phyloP scores from a whole-genome alignment of 106 monocot genomes.

The Allium sativum region DNA sequence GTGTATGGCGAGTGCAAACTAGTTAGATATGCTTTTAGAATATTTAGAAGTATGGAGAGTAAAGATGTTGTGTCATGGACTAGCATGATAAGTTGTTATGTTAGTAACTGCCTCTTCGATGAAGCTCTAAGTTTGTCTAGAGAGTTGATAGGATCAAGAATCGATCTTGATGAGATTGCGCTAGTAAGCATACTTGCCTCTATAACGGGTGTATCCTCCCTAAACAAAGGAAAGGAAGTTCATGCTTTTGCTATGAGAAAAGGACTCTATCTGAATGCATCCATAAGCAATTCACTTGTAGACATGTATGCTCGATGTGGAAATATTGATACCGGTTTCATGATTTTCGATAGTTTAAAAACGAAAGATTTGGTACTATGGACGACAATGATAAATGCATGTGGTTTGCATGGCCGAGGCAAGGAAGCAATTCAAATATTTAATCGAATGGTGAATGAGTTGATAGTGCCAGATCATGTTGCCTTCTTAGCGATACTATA shows the following conservation, averaged over 20 bases:
- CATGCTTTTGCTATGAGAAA: conserved; percentile 49
- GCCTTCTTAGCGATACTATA: conserved; percentile 56
- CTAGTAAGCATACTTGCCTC: conserved; percentile 36
- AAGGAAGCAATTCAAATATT: conserved; percentile 44
- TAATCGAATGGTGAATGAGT: conserved; percentile 24
- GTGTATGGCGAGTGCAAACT: conserved; percentile 52
- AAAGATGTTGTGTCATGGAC: conserved; percentile 73
- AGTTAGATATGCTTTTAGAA: conserved; percentile 21
- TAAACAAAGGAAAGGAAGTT: conserved; percentile 59
- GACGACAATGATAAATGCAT: conserved; percentile 50
- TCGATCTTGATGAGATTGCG: conserved; percentile 42
- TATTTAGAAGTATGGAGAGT: conserved; percentile 27
- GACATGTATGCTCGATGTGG: conserved; percentile 83
- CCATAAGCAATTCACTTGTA: conserved; percentile 33
- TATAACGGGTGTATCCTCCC: conserved; percentile 34
- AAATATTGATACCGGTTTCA: conserved; percentile 24
- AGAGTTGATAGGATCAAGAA: conserved; percentile 21
- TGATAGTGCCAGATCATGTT: conserved; percentile 49
- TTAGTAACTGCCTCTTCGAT: conserved; percentile 19
- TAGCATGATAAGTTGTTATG: conserved; percentile 56
- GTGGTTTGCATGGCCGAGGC: conserved; percentile 69
- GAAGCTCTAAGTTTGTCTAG: conserved; percentile 43
- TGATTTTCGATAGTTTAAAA: conserved; percentile 26
- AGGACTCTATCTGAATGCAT: conserved; percentile 14
- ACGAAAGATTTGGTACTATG: conserved; percentile 53